A percentile compares a stretch with the other conserved stretches of the same genome.
Evolutionary conservation across 2,329 filamentous ascomycete genomes (phyloP).

Genomic region (Aspergillus fumigatus): DNA sequence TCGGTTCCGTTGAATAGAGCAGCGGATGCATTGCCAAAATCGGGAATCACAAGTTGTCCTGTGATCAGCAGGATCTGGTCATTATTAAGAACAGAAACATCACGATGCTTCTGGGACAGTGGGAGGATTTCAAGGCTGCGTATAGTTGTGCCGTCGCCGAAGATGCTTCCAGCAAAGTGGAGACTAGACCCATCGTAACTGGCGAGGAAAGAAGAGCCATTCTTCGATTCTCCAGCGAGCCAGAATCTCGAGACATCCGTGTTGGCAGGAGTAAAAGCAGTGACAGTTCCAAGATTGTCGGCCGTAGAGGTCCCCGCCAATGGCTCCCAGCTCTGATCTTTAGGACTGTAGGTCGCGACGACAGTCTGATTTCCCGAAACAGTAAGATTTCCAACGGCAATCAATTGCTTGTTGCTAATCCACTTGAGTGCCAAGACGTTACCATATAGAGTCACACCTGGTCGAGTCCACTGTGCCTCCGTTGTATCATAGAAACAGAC

Average conservation of each 20-base stretch:
- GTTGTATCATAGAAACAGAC: constrained; percentile 75
- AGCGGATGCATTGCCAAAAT: constrained; percentile 77
- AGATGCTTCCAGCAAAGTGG: constrained; percentile 58
- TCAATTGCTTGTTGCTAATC: constrained; percentile 64
- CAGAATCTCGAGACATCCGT: constrained; percentile 70
- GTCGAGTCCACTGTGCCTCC: constrained; percentile 71
- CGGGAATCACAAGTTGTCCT: constrained; percentile 71
- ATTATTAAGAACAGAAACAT: constrained; percentile 59
- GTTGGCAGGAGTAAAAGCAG: constrained; percentile 69
- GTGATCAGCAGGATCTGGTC: constrained; percentile 74
- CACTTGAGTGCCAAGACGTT: constrained; percentile 70
- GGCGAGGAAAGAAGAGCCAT: constrained; percentile 71
- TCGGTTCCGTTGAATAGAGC: constrained; percentile 80
- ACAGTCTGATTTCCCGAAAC: constrained; percentile 62
- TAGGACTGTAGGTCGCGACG: constrained; percentile 69
- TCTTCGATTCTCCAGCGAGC: constrained; percentile 67
- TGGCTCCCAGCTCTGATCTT: constrained; percentile 59
- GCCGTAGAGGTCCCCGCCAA: constrained; percentile 49
- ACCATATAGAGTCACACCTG: constrained; percentile 68
- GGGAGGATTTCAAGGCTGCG: constrained; percentile 77
- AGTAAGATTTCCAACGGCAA: constrained; percentile 73
- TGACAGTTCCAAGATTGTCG: constrained; percentile 72
- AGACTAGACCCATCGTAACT: constrained; percentile 74
- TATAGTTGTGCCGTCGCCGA: constrained; percentile 64
- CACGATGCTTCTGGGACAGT: constrained; percentile 62